A percentile compares a stretch with the other conserved stretches of the same genome.
Evolutionary conservation across 2,329 filamentous ascomycete species (phyloP).

Genomic region (Trichophyton rubrum): DNA sequence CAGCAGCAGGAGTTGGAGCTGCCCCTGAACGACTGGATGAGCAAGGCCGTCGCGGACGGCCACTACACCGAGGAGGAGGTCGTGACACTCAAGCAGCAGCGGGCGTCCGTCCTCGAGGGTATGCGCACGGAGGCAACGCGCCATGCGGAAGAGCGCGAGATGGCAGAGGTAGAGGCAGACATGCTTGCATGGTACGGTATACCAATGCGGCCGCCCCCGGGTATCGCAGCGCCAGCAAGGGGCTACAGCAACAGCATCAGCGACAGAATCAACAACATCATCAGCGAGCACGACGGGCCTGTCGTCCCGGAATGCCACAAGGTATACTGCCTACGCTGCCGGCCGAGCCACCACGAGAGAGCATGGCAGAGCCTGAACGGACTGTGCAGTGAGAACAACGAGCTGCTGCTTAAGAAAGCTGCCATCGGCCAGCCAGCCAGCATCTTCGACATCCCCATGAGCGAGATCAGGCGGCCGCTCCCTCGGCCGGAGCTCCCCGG

Average conservation of each 20-base stretch:
- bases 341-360: background rate
- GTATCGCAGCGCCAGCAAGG: background rate
- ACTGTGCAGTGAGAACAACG: background rate
- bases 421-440: background rate
- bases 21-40: slow-evolving; percentile 28
- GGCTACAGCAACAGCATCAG: background rate
- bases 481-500: background rate
- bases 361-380: slow-evolving; percentile 4
- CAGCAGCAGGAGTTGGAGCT: slow-evolving; percentile 9
- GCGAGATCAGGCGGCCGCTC: background rate
- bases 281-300: background rate
- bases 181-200: background rate
- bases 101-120: slow-evolving; percentile 19
- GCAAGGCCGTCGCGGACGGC: slow-evolving; percentile 31
- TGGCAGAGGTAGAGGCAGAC: background rate
- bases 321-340: background rate
- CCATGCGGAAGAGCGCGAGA: background rate
- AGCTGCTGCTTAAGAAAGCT: background rate
- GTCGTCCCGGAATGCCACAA: slow-evolving; percentile 2
- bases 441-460: slow-evolving; percentile 4
- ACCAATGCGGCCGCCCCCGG: background rate
- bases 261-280: background rate
- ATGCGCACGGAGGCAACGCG: slow-evolving; percentile 6
- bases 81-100: slow-evolving; percentile 31
- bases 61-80: slow-evolving; percentile 34